Percentiles rank a stretch among this genome's conserved stretches.
phyloP scores from a whole-genome alignment of 2,329 filamentous ascomycete species.

The Ampelomyces quisqualis region DNA sequence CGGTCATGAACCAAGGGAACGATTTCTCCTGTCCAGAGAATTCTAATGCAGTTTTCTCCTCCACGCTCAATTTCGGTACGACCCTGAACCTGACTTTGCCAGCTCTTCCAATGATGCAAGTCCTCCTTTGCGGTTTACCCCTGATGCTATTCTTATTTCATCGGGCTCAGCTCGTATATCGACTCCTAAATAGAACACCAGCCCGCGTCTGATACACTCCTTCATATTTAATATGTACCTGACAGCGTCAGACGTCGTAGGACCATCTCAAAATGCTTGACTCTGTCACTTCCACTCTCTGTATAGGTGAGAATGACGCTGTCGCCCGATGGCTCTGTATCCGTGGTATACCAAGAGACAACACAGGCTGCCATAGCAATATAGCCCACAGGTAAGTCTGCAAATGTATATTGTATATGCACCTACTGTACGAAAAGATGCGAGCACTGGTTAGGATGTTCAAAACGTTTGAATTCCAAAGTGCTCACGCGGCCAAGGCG shows the following conservation, averaged over 20 bases:
- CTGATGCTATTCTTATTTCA: slow-evolving; percentile 18
- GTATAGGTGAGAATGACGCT: slow-evolving; percentile 18
- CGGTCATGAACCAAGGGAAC: slow-evolving; percentile 31
- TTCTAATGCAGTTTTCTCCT: slow-evolving; percentile 15
- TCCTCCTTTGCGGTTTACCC: slow-evolving; percentile 13
- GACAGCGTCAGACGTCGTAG: slow-evolving; percentile 14
- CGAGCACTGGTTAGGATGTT: too few species aligned
- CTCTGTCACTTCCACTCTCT: slow-evolving; percentile 9
- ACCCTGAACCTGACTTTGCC: slow-evolving; percentile 21
- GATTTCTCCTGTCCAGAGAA: slow-evolving; percentile 6
- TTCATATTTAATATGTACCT: slow-evolving; percentile 8
- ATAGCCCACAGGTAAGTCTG: too few species aligned
- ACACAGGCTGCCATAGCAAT: not conserved
- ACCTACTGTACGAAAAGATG: too few species aligned
- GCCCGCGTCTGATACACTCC: not conserved
- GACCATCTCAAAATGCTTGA: slow-evolving; percentile 17
- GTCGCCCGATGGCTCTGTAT: not conserved
- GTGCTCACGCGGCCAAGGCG: too few species aligned
- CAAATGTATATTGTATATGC: too few species aligned
- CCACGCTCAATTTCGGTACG: slow-evolving; percentile 11
- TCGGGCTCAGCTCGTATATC: too few species aligned
- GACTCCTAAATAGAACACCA: slow-evolving; percentile 5
- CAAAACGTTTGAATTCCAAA: too few species aligned
- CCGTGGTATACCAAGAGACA: slow-evolving; percentile 11
- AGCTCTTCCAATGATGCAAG: slow-evolving; percentile 19